A percentile compares a stretch with the other conserved stretches of the same genome.
phyloP scores from a whole-genome alignment of 2,329 filamentous ascomycete genomes.

The Mycogone perniciosa region DNA sequence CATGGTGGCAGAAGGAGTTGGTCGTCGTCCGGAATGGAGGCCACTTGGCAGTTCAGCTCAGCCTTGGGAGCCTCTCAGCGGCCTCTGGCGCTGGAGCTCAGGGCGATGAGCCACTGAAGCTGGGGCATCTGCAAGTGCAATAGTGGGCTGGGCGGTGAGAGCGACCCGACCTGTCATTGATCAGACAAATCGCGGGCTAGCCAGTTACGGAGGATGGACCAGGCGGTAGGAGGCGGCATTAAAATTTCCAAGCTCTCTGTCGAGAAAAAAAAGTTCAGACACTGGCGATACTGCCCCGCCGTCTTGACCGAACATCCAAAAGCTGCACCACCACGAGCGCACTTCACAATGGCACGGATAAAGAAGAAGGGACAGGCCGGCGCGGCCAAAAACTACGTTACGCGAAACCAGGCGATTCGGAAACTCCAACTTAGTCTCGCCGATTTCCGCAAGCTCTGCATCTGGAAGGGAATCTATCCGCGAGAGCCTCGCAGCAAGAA shows the following conservation, averaged over 20 bases:
- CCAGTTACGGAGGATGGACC: constrained; percentile 3
- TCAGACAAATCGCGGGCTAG: constrained; percentile 10
- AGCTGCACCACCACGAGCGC: constrained; percentile 10
- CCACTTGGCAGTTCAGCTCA: constrained; percentile 25
- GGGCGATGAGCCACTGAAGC: neutral
- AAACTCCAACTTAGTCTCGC: constrained; percentile 96
- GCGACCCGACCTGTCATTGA: neutral
- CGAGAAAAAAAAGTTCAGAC: constrained; percentile 27
- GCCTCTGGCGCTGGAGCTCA: neutral
- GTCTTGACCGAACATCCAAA: constrained; percentile 17
- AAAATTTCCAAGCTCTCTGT: constrained; percentile 25
- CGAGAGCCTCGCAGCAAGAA: constrained; percentile 95
- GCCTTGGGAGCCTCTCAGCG: neutral
- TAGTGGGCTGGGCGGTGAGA: constrained; percentile 21
- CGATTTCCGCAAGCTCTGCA: constrained; percentile 96
- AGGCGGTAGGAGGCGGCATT: constrained; percentile 28
- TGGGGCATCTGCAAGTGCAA: constrained; percentile 3
- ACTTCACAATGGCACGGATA: constrained; percentile 58
- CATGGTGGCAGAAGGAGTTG: constrained; percentile 13
- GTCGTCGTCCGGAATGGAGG: constrained; percentile 15
- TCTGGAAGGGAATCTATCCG: constrained; percentile 99
- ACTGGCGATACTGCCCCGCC: constrained; percentile 29
- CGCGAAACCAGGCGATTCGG: constrained; percentile 90
- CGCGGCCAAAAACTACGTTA: constrained; percentile 97
- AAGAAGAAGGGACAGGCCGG: constrained; percentile 93